Conservation (phyloP, 1,284 basidiomycete genomes). For the Earliella scabrosa region DNA sequence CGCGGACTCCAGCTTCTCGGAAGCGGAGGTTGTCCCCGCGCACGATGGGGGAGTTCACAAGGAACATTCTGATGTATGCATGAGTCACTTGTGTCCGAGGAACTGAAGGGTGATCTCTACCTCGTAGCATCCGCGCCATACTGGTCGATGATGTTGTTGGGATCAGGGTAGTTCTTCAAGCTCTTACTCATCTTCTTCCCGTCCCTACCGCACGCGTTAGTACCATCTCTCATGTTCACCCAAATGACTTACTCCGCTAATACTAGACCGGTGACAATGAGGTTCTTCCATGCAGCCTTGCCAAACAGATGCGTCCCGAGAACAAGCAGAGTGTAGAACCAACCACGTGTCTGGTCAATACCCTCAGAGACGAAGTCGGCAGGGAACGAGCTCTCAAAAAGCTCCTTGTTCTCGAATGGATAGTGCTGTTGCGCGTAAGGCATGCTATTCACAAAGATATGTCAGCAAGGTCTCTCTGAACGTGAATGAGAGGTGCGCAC, state of each 20-base stretch:
- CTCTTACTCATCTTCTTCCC: constrained; percentile 99
- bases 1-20: constrained; percentile 97
- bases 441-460: constrained; percentile 68
- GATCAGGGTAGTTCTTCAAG: constrained; percentile 98
- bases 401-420: constrained; percentile 96
- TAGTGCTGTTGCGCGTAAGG: constrained; percentile 98
- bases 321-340: constrained; percentile 99
- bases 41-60: constrained; percentile 99
- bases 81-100: neutral
- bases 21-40: constrained; percentile 98
- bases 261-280: constrained; percentile 96
- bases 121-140: constrained; percentile 97
- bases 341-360: constrained; percentile 94
- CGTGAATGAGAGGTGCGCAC: constrained; percentile 43
- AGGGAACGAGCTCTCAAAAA: constrained; percentile 86
- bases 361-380: constrained; percentile 99
- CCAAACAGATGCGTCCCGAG: constrained; percentile 95
- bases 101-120: constrained; percentile 42
- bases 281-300: constrained; percentile 96
- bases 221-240: neutral
- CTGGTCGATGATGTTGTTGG: constrained; percentile 86
- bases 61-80: constrained; percentile 75
- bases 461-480: neutral
- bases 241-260: constrained; percentile 77
- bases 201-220: constrained; percentile 56